Evolutionary conservation across 2,329 filamentous ascomycete genomes (phyloP).

Genomic region (Catunica adiposa): DNA sequence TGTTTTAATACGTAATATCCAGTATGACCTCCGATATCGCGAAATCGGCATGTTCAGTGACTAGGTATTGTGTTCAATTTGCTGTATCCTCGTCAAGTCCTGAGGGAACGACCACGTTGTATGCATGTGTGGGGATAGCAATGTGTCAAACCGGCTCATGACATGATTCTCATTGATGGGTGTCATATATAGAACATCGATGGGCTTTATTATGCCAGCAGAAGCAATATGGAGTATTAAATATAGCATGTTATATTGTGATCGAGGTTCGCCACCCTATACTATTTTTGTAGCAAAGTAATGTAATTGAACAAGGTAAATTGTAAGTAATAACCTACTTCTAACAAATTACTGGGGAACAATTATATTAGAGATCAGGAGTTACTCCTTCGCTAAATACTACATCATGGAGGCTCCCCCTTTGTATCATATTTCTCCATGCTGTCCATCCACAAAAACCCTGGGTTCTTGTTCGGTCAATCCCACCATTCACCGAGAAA

Average conservation of each 20-base stretch:
- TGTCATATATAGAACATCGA: too few species aligned
- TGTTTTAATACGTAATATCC: background rate
- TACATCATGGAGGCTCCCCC: background rate
- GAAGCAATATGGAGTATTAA: too few species aligned
- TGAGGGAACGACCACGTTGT: background rate
- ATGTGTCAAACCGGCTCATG: background rate
- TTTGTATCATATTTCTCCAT: background rate
- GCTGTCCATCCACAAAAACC: background rate
- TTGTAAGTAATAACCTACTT: too few species aligned
- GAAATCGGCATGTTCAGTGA: constrained; percentile 1
- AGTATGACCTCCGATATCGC: constrained; percentile 6
- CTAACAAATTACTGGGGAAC: too few species aligned
- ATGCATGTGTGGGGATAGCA: background rate
- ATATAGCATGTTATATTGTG: too few species aligned
- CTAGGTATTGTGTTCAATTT: background rate
- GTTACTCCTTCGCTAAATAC: background rate
- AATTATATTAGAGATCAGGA: too few species aligned
- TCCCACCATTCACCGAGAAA: background rate
- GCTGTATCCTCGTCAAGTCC: background rate
- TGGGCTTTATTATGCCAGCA: too few species aligned
- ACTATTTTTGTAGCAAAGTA: too few species aligned
- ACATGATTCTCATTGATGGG: too few species aligned
- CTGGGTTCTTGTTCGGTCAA: background rate
- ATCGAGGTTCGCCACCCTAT: too few species aligned
- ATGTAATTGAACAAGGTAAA: too few species aligned